Evolutionary conservation across 2,329 filamentous ascomycete genomes (phyloP).

Genomic region (Mycosphaerella sp.): DNA sequence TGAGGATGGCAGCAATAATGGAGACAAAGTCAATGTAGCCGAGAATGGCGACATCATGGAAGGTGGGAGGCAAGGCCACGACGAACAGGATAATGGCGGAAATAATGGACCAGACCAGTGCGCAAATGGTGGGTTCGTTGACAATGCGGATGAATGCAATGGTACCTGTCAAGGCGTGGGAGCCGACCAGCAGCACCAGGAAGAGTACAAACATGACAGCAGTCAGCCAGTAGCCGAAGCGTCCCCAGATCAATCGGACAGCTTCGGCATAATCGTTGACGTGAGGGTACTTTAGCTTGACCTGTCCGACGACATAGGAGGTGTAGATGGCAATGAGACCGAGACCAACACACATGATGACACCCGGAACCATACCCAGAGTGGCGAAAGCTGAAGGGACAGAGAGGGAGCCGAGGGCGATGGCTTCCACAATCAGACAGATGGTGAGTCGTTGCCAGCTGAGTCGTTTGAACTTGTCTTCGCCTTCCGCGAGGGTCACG

Average conservation of each 20-base stretch:
- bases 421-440: conserved; percentile 53
- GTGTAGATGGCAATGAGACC: conserved; percentile 56
- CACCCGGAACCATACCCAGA: conserved; percentile 50
- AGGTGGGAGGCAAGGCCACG: conserved; percentile 34
- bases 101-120: conserved; percentile 39
- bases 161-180: conserved; percentile 42
- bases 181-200: conserved; percentile 40
- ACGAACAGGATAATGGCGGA: conserved; percentile 38
- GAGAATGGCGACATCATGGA: conserved; percentile 32
- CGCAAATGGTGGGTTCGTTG: conserved; percentile 34
- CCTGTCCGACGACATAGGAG: conserved; percentile 55
- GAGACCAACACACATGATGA: conserved; percentile 50
- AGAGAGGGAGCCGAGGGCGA: conserved; percentile 53
- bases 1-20: conserved; percentile 32
- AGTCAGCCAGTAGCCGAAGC: conserved; percentile 39
- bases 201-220: conserved; percentile 41
- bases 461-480: conserved; percentile 37
- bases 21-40: conserved; percentile 36
- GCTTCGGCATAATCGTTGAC: conserved; percentile 42
- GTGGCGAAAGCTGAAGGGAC: conserved; percentile 50
- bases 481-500: conserved; percentile 29
- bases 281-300: conserved; percentile 47
- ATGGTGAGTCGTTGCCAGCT: conserved; percentile 44
- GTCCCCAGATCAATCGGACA: conserved; percentile 39
- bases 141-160: conserved; percentile 43